These are phyloP conservation scores for Mortierella sp. DNA, from an alignment of 371 early-diverging fungal species.

Conservation along the genomic window DNA sequence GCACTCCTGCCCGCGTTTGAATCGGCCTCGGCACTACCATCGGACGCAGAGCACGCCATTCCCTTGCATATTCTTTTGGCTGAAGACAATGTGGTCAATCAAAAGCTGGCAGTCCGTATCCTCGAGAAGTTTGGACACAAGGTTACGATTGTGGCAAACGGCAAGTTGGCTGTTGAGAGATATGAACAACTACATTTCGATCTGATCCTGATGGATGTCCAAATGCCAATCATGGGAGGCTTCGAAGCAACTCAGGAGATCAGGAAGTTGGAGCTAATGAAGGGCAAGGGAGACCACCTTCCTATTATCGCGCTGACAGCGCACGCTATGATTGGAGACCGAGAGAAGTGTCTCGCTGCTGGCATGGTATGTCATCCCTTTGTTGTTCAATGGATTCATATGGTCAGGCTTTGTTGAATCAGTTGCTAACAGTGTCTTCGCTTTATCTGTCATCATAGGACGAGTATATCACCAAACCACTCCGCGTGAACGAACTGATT, in stretches of 20 bases:
- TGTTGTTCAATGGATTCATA: background rate
- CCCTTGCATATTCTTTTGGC: slow-evolving; percentile 78
- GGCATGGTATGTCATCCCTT: slow-evolving; percentile 68
- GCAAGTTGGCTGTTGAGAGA: slow-evolving; percentile 77
- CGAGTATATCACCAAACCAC: slow-evolving; percentile 82
- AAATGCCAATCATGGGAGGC: slow-evolving; percentile 84
- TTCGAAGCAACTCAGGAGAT: slow-evolving; percentile 81
- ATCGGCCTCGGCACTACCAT: slow-evolving; percentile 66
- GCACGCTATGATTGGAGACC: slow-evolving; percentile 85
- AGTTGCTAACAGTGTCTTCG: background rate
- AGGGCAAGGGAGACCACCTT: slow-evolving; percentile 59
- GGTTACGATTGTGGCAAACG: slow-evolving; percentile 77
- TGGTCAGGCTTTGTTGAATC: background rate
- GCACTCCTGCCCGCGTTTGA: slow-evolving; percentile 77
- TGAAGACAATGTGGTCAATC: slow-evolving; percentile 88
- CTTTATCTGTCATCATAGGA: slow-evolving; percentile 48
- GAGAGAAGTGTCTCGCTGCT: slow-evolving; percentile 77
- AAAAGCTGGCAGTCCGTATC: slow-evolving; percentile 79
- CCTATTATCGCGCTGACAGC: slow-evolving; percentile 86
- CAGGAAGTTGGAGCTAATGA: slow-evolving; percentile 66
- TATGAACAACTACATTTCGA: slow-evolving; percentile 69
- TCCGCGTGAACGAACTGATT: slow-evolving; percentile 67
- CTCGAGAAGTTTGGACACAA: slow-evolving; percentile 81
- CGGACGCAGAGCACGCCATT: slow-evolving; percentile 57
- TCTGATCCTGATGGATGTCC: slow-evolving; percentile 85